Base-by-base conservation (phyloP, 371 early-diverging fungal species). In the Lichtheimia ornata region DNA sequence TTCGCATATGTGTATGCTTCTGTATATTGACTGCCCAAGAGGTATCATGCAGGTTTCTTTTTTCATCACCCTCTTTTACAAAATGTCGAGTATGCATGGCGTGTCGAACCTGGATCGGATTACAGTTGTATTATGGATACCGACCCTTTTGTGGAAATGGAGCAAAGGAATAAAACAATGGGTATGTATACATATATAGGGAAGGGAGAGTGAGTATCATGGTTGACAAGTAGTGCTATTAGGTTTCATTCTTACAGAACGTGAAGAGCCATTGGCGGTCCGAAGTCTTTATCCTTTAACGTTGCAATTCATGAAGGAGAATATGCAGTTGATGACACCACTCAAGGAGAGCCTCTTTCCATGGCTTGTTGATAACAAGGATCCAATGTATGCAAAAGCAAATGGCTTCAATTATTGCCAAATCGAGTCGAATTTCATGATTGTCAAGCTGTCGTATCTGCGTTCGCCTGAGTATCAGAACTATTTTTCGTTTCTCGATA, bases 31-130 rank as follows among this genome's bases (percentile, higher is more conserved):
- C n/a, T 15, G 6, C 20, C 17, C 20, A 11, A 41, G 61, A 81
- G 91, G 45, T 96, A 89, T 63, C 89, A 93, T 43, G 89, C 96
- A 2, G 97, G 98, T 0, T 84, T 91, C 62, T 94, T 96, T 67
- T 94, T 84, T 67, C 78, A 83, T 63, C 96, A 97, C 66, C 88
- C 89, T 28, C 72, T 92, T 3, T 65, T 96, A 50, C 59, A 76
- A 42, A 73, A 90, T 50, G 95, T 88, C 43, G 91, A 96, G 20
- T 97, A 87, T 67, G 94, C 94, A 64, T 99, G 99, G 99, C 76
- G 97, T 2, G 82, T 98, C n/a, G 98, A 98, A 71, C 96, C 98
- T 0, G 92, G 86, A 14, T 91, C 95, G 22, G 62, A 85, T 58
- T 96, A 91, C 67, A 75, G 77, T 30, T 99, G 98, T 67, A 84